These are phyloP conservation scores for Martiniozyma abietophila DNA, from an alignment of 805 yeast species.

Conservation along the genomic window DNA sequence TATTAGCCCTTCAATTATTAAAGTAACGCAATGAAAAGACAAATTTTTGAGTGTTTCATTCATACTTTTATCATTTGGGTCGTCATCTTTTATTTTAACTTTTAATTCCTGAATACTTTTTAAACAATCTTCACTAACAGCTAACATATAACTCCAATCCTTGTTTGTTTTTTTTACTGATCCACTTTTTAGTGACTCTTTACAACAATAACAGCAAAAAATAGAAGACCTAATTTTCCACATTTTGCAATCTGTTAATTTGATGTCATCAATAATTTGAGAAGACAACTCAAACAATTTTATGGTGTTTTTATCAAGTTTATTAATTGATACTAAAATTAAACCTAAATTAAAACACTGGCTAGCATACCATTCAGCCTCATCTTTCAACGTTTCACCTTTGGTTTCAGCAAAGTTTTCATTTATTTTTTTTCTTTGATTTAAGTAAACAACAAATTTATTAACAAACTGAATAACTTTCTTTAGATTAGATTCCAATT, in stretches of 20 bases:
- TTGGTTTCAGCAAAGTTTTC: not conserved
- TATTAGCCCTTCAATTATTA: slow-evolving; percentile 5
- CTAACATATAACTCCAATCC: too few species aligned
- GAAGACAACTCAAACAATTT: slow-evolving; percentile 6
- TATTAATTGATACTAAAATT: not conserved
- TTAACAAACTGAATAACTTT: too few species aligned
- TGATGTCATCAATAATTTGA: not conserved
- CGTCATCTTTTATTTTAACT: not conserved
- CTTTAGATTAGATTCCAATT: too few species aligned
- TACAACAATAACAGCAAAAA: slow-evolving; percentile 6
- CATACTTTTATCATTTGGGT: not conserved
- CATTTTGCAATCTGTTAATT: not conserved
- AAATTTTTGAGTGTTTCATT: slow-evolving; percentile 3
- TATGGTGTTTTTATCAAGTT: slow-evolving; percentile 7
- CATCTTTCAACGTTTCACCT: slow-evolving; percentile 14
- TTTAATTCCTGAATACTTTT: too few species aligned
- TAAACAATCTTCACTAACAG: too few species aligned
- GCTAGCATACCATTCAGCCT: slow-evolving; percentile 34
- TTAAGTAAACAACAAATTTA: slow-evolving; percentile 1
- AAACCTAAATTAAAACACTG: slow-evolving; percentile 16
- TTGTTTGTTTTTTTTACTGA: too few species aligned
- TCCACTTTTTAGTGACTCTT: not conserved
- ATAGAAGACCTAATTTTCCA: slow-evolving; percentile 9
- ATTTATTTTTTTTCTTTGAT: not conserved
- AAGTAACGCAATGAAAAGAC: slow-evolving; percentile 3